Conservation (phyloP, 106 monocot genomes). For the Acorus calamus region DNA sequence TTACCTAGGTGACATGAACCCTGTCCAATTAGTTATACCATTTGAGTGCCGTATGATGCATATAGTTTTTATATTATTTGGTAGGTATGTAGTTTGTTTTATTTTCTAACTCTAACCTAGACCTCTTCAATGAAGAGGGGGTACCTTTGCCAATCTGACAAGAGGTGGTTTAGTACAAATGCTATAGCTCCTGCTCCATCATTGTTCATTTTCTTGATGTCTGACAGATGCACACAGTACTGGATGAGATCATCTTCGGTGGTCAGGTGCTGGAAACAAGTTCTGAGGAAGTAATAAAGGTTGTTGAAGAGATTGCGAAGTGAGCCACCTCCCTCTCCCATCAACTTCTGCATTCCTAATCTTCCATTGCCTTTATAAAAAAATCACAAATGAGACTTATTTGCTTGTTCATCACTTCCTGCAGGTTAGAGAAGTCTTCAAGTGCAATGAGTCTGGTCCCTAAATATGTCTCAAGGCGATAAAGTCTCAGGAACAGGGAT, state of each 20-base stretch:
- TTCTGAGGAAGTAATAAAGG: slow-evolving; percentile 68
- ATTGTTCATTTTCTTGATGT: not conserved
- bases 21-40: too few relatives aligned
- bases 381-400: not conserved
- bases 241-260: slow-evolving; percentile 83
- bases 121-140: too few relatives aligned
- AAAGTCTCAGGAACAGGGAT: too few relatives aligned
- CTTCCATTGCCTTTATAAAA: not conserved
- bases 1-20: too few relatives aligned
- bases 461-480: slow-evolving; percentile 36
- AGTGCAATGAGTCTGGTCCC: slow-evolving; percentile 40
- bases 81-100: too few relatives aligned
- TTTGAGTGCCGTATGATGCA: too few relatives aligned
- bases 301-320: slow-evolving; percentile 82
- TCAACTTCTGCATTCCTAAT: not conserved
- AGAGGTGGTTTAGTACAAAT: too few relatives aligned
- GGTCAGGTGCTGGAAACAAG: slow-evolving; percentile 93
- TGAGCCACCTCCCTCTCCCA: slow-evolving; percentile 7
- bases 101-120: too few relatives aligned
- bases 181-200: too few relatives aligned
- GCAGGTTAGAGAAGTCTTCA: slow-evolving; percentile 62
- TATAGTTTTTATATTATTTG: too few relatives aligned
- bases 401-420: not conserved
- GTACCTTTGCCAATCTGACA: too few relatives aligned
- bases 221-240: slow-evolving; percentile 72